Conservation (phyloP, 352 stramenopile genomes). For the Phytophthora rubi region DNA sequence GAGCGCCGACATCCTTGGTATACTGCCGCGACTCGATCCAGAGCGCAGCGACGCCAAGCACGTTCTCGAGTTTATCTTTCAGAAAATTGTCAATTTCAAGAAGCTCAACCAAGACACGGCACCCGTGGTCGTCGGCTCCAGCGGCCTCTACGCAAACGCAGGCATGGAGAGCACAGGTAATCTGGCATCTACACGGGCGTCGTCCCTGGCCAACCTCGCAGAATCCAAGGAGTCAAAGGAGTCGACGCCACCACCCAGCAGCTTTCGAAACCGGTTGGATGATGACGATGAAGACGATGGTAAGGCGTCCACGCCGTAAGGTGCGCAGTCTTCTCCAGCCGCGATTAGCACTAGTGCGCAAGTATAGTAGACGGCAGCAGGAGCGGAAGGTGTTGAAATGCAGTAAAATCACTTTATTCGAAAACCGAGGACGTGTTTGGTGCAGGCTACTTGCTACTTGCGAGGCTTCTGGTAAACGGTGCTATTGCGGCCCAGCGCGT, state of each 20-base stretch:
- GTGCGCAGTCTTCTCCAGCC: slow-evolving; percentile 2
- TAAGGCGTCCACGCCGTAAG: slow-evolving; percentile 58
- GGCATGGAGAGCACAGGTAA: slow-evolving; percentile 20
- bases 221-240: slow-evolving; percentile 35
- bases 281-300: slow-evolving; percentile 56
- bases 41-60: slow-evolving; percentile 87
- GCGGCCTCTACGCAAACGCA: slow-evolving; percentile 6
- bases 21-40: slow-evolving; percentile 76
- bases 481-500: slow-evolving; percentile 61
- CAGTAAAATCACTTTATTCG: slow-evolving; percentile 35
- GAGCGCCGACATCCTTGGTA: slow-evolving; percentile 92
- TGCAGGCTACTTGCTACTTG: slow-evolving; percentile 16
- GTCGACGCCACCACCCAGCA: slow-evolving; percentile 25
- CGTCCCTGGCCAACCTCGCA: slow-evolving; percentile 20
- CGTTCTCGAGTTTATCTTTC: slow-evolving; percentile 93
- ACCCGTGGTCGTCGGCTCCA: slow-evolving; percentile 26
- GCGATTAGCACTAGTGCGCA: slow-evolving; percentile 4
- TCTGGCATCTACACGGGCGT: slow-evolving; percentile 6
- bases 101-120: slow-evolving; percentile 86
- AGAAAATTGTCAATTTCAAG: slow-evolving; percentile 94
- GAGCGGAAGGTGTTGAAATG: slow-evolving; percentile 18
- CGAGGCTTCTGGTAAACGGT: slow-evolving; percentile 66
- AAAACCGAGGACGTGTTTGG: slow-evolving; percentile 8
- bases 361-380: slow-evolving; percentile 16
- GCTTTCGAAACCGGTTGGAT: slow-evolving; percentile 43